Evolutionary conservation across 2,329 filamentous ascomycete genomes (phyloP).

Genomic region (Fusarium sp.): DNA sequence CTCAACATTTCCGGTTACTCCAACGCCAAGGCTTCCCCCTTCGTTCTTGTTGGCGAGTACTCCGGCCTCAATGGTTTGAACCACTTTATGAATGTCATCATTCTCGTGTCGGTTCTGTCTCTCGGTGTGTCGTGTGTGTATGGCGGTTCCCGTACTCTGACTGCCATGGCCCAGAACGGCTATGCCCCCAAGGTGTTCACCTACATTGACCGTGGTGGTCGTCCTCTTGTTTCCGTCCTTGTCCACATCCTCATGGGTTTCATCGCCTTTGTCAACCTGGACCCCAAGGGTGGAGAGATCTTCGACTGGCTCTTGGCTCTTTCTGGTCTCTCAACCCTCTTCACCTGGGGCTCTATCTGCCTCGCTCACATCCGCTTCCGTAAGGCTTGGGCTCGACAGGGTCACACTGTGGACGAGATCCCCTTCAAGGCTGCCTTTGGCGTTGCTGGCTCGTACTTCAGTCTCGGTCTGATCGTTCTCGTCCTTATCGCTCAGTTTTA

Average conservation of each 20-base stretch:
- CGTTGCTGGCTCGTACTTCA: slow-evolving; percentile 72
- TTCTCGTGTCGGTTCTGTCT: slow-evolving; percentile 65
- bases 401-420: slow-evolving; percentile 73
- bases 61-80: slow-evolving; percentile 61
- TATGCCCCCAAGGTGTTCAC: slow-evolving; percentile 65
- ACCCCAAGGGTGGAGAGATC: slow-evolving; percentile 61
- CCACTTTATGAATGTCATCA: slow-evolving; percentile 66
- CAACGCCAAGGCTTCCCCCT: slow-evolving; percentile 58
- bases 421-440: slow-evolving; percentile 72
- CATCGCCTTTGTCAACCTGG: slow-evolving; percentile 61
- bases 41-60: slow-evolving; percentile 63
- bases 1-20: slow-evolving; percentile 49
- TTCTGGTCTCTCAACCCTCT: slow-evolving; percentile 71
- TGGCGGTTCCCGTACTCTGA: slow-evolving; percentile 66
- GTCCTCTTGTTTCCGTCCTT: slow-evolving; percentile 60
- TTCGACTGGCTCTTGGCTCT: slow-evolving; percentile 75
- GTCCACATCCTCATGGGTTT: slow-evolving; percentile 61
- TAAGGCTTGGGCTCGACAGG: slow-evolving; percentile 67
- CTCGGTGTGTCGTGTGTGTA: slow-evolving; percentile 67
- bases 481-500: slow-evolving; percentile 69
- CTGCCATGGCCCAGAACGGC: slow-evolving; percentile 65
- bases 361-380: slow-evolving; percentile 74
- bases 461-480: slow-evolving; percentile 67
- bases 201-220: slow-evolving; percentile 65
- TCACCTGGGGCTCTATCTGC: slow-evolving; percentile 75